These are phyloP conservation scores for Hyphodiscus sp. DNA, from an alignment of 2,329 filamentous ascomycete species.

Conservation along the genomic window DNA sequence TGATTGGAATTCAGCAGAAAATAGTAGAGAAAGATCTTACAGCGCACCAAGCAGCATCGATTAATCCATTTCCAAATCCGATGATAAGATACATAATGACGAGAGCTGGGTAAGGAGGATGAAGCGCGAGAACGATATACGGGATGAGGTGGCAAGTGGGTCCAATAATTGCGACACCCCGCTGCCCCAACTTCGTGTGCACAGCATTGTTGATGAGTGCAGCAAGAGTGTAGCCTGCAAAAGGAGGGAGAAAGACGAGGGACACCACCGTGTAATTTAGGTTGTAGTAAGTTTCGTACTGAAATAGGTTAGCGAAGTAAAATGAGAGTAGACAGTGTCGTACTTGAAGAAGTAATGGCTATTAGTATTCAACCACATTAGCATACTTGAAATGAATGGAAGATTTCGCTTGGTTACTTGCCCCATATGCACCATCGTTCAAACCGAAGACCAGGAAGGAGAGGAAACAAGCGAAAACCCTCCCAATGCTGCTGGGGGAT, in stretches of 20 bases:
- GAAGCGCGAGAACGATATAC: constrained; percentile 58
- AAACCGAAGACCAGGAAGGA: constrained; percentile 60
- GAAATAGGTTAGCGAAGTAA: neutral
- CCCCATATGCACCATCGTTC: constrained; percentile 61
- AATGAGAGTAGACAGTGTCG: constrained; percentile 4
- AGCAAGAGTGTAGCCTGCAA: constrained; percentile 57
- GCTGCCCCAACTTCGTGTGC: constrained; percentile 53
- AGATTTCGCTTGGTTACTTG: constrained; percentile 31
- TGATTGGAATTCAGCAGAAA: no score
- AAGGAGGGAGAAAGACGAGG: constrained; percentile 59
- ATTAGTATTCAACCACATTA: neutral
- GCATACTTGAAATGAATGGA: constrained; percentile 5
- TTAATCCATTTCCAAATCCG: constrained; percentile 66
- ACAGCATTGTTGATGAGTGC: constrained; percentile 59
- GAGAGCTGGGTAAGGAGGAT: constrained; percentile 63
- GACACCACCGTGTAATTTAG: constrained; percentile 58
- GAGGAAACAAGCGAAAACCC: constrained; percentile 53
- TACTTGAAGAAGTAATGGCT: constrained; percentile 42
- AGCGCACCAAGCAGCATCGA: constrained; percentile 54
- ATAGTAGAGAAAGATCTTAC: no score
- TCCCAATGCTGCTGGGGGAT: constrained; percentile 50
- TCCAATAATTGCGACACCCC: constrained; percentile 62
- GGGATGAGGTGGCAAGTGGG: constrained; percentile 57
- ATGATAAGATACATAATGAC: constrained; percentile 58
- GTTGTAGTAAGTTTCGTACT: constrained; percentile 57